Evolutionary conservation across 805 yeast genomes (phyloP), one percentile per base, ranked within the genome.

Genomic region (Wickerhamiella allomyrinae): DNA sequence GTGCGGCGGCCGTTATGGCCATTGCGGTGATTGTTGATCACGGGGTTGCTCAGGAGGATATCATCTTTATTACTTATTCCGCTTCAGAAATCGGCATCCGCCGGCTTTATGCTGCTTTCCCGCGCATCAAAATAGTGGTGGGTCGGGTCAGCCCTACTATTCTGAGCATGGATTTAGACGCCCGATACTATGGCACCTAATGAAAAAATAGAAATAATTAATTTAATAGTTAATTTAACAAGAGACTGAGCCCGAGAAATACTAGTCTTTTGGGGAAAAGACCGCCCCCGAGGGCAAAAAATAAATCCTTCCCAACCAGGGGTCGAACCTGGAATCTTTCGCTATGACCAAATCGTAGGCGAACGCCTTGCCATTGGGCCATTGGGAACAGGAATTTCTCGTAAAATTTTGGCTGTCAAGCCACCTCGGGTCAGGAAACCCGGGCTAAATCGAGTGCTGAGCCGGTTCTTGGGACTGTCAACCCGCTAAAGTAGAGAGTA

Each of bases 1-100:
- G 97, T 2, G 94, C 95, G 0, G 94, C 94, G 0, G 78, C 87
- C 1, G 80, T 85, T 34, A 91, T 89, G 97, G 94, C 96, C 0
- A 74, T 84, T 36, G 91, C 85, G 52, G 86, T 89, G 3, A 63
- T 89, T 39, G 51, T 82, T 13, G 97, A 89, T 55, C 93, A 89
- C 56, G 80, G 78, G 6, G 78, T 84, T 19, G 51, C 58, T 7
- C 70, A 72, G 39, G 62, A 68, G 23, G 71, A 80, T 49, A 79
- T 91, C 19, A 70, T 77, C 2, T 66, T 86, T 41, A 76, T 85
- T 10, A 64, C 79, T 5, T 82, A 81, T 54, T 58, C 79, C 41
- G 81, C 85, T n/a, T 76, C 93, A 0, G 91, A 80, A 50, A 66
- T 75, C 29, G 95, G 94, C 3, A 59, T 84, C 5, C 65, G 80